Base-by-base conservation (phyloP, 2,329 filamentous ascomycete genomes). In the Microdochium nivale region DNA sequence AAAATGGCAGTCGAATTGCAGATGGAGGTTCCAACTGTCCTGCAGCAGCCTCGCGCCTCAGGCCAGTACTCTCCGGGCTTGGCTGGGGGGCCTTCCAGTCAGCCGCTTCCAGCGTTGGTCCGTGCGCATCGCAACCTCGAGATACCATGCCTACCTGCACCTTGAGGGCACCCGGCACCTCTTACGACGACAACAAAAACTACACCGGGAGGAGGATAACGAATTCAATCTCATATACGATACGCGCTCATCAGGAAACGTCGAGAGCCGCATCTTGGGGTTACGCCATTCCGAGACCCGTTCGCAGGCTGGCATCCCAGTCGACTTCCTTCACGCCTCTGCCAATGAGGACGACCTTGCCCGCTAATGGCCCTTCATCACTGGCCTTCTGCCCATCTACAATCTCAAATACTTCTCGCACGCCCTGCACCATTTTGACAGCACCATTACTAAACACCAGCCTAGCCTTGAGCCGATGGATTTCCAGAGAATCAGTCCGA, bases 341-440 rank as follows among this genome's bases (percentile, higher is more conserved):
- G 46, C 83, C 83, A 64, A 87, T 86, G 47, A 87, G 60, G 10
- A 87, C 78, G 48, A 87, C 69, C 64, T 87, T 87, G 23, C 83
- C 78, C 35, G 66, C 58, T 2, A 64, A 63, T 10, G 61, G 58
- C 10, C 58, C 56, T 16, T 63, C 54, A 4, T 50, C 35, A 21
- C 47, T 55, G 24, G 53, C 54, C 51, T 54, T 58, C 50, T 62
- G 66, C 10, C 66, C 72, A 58, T 96, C 90, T 24, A 89, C 80
- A 24, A 97, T 87, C 62, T 99, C 94, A 66, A 97, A 99, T 16
- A 97, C 80, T 60, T 96, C 92, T 50, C 92, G 76, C 1, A 99
- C 94, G 2, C 91, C 94, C 67, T 99, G 94, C 8, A 97, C 76
- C 56, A 97, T 81, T 64, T 89, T 88, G 44, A 83, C 72, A 0